phyloP scores from a whole-genome alignment of 257 asterid genomes.

The Asclepias syriaca region DNA sequence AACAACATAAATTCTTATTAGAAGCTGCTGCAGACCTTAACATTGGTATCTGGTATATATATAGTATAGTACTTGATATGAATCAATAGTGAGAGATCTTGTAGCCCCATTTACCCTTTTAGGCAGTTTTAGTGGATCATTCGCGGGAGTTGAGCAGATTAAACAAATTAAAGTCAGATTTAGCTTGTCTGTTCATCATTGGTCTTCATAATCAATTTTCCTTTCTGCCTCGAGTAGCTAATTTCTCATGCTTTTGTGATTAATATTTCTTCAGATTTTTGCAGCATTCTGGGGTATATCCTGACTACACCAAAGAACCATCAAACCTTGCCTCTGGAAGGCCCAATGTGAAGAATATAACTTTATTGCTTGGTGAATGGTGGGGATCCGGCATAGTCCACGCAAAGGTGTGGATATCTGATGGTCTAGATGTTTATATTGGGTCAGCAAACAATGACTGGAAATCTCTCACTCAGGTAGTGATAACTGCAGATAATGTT shows the following conservation, averaged over 20 bases:
- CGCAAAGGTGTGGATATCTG: slow-evolving; percentile 91
- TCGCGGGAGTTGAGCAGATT: background rate
- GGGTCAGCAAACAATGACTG: slow-evolving; percentile 94
- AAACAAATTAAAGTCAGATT: background rate
- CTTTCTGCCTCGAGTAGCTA: background rate
- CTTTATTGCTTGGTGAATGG: slow-evolving; percentile 68
- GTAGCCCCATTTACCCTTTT: background rate
- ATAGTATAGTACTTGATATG: background rate
- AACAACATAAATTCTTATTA: slow-evolving; percentile 7
- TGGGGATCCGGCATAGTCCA: slow-evolving; percentile 88
- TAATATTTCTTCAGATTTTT: slow-evolving; percentile 47
- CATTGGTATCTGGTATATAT: slow-evolving; percentile 39
- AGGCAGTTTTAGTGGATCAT: background rate
- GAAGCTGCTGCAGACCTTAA: slow-evolving; percentile 66
- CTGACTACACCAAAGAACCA: slow-evolving; percentile 72
- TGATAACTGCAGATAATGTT: background rate
- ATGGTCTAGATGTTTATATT: slow-evolving; percentile 59
- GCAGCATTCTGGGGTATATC: slow-evolving; percentile 90
- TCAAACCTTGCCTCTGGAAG: slow-evolving; percentile 63
- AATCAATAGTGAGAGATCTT: background rate
- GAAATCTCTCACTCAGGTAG: slow-evolving; percentile 90
- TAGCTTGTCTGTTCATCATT: background rate
- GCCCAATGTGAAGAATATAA: slow-evolving; percentile 66
- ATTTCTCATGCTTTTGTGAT: slow-evolving; percentile 1
- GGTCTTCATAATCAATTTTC: background rate